These are phyloP conservation scores for Aspergillus sp. DNA, from an alignment of 2,329 filamentous ascomycete species.

Conservation along the genomic window DNA sequence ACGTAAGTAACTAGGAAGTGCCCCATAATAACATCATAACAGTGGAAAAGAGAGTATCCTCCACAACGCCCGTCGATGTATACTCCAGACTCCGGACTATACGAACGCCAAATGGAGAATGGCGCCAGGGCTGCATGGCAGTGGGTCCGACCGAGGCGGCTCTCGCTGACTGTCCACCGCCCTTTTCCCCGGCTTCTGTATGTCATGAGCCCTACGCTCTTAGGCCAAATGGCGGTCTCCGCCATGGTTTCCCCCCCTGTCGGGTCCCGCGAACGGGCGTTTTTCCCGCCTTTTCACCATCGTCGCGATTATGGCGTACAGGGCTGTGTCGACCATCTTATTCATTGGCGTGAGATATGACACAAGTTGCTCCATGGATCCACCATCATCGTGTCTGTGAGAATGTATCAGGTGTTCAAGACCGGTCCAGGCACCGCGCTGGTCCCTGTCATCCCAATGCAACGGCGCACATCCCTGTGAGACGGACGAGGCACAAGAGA, in stretches of 20 bases:
- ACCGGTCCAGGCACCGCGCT: no score
- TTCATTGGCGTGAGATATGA: background rate
- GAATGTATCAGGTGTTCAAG: background rate
- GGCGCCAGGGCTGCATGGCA: background rate
- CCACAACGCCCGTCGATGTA: no score
- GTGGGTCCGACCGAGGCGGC: background rate
- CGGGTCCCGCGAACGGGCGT: background rate
- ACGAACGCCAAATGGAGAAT: background rate
- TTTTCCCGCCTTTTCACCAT: background rate
- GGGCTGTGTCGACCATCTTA: no score
- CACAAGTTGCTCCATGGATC: background rate
- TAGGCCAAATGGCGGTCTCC: conserved; percentile 6
- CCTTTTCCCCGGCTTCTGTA: conserved; percentile 5
- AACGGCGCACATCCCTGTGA: no score
- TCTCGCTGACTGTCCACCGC: conserved; percentile 3
- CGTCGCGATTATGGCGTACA: no score
- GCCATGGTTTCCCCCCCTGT: background rate
- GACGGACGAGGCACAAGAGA: no score
- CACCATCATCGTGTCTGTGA: background rate
- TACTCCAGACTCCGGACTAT: no score
- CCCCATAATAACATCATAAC: no score
- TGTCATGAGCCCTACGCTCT: conserved; percentile 1
- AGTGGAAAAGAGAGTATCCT: no score
- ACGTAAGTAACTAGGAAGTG: no score
- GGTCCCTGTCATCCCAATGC: no score